phyloP scores from a whole-genome alignment of 106 monocot species.

The Acorus gramineus region DNA sequence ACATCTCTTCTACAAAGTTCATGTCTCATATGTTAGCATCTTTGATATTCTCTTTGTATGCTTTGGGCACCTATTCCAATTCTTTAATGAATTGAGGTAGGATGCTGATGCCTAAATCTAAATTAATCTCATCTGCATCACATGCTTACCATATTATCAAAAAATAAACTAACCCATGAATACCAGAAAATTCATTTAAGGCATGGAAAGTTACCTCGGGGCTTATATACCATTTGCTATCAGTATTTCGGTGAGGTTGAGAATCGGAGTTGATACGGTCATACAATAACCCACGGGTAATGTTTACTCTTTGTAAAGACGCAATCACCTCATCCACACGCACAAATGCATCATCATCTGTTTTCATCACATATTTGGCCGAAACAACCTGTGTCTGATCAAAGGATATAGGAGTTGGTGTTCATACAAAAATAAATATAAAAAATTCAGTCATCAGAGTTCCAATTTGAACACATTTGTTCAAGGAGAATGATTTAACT shows the following conservation, averaged over 20 bases:
- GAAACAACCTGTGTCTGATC: slow-evolving; percentile 45
- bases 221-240: slow-evolving; percentile 76
- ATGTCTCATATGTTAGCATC: too few species aligned
- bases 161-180: neutral
- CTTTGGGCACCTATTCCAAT: too few species aligned
- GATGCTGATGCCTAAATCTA: too few species aligned
- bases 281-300: slow-evolving; percentile 40
- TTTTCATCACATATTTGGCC: slow-evolving; percentile 51
- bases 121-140: too few species aligned
- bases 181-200: too few species aligned
- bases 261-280: slow-evolving; percentile 47
- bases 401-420: neutral
- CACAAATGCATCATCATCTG: slow-evolving; percentile 54
- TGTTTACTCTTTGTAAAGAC: slow-evolving; percentile 29
- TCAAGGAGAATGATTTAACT: slow-evolving; percentile 1
- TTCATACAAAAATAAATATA: too few species aligned
- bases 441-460: too few species aligned
- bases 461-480: too few species aligned
- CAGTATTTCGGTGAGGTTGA: slow-evolving; percentile 40
- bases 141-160: neutral
- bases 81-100: too few species aligned
- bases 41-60: too few species aligned
- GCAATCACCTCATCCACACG: slow-evolving; percentile 43
- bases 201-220: slow-evolving; percentile 33
- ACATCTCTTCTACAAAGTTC: too few species aligned